A percentile compares a stretch with the other conserved stretches of the same genome.
Conservation (phyloP, 192 early-diverging fungal genomes). For the Backusella parvicylindrica region DNA sequence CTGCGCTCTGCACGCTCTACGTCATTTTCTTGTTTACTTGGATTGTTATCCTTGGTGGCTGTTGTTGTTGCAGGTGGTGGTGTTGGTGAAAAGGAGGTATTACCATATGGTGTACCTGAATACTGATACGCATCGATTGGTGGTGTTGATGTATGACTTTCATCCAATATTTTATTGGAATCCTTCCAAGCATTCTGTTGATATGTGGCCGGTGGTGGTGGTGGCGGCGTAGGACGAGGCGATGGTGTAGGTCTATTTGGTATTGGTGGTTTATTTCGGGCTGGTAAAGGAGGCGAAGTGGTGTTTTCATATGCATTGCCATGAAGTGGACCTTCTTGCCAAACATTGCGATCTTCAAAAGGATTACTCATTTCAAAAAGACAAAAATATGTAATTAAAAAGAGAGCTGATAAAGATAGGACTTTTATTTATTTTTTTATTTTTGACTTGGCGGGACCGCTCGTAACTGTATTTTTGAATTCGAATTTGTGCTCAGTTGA, state of each 20-base stretch:
- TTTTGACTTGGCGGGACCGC: too few relatives aligned
- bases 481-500: too few relatives aligned
- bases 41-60: background rate
- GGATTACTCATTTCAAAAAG: constrained; percentile 1
- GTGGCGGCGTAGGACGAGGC: background rate
- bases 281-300: background rate
- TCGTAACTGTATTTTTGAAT: too few relatives aligned
- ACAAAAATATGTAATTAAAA: background rate
- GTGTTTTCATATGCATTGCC: constrained; percentile 1
- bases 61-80: background rate
- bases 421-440: too few relatives aligned
- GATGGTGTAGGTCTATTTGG: constrained; percentile 16
- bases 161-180: constrained; percentile 12
- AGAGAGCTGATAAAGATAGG: background rate
- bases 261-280: background rate
- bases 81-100: background rate
- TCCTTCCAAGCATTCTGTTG: constrained; percentile 5
- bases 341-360: background rate
- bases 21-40: background rate
- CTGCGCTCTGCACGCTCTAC: constrained; percentile 3
- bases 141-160: constrained; percentile 6
- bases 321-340: background rate
- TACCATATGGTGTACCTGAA: constrained; percentile 30
- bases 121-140: constrained; percentile 28
- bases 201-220: background rate